phyloP scores from a whole-genome alignment of 441 rosid genomes.

The Adansonia grandidieri region DNA sequence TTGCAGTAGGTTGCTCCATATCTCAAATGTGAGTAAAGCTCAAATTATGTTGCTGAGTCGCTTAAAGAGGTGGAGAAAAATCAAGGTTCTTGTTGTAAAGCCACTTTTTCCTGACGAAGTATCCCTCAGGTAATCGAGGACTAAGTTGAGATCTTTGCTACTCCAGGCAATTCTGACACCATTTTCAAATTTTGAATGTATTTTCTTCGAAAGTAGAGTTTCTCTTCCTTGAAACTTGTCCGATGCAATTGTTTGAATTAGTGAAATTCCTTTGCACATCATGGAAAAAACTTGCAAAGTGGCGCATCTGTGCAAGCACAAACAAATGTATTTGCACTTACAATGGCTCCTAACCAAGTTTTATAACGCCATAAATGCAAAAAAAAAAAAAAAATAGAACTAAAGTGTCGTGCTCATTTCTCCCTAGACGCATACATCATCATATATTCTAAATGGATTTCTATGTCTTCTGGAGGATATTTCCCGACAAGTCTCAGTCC shows the following conservation, averaged over 20 bases:
- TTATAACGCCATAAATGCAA: neutral
- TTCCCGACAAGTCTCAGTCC: neutral
- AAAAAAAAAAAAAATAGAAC: neutral
- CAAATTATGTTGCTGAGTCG: slow-evolving; percentile 61
- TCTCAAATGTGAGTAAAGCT: slow-evolving; percentile 65
- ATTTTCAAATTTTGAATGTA: neutral
- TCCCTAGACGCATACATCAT: neutral
- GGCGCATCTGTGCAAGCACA: neutral
- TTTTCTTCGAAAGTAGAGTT: neutral
- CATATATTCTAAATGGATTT: neutral
- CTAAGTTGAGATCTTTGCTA: slow-evolving; percentile 25
- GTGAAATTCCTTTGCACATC: neutral
- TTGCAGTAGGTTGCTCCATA: slow-evolving; percentile 86
- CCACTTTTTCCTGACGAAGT: slow-evolving; percentile 80
- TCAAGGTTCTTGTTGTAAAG: slow-evolving; percentile 79
- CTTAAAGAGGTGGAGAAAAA: slow-evolving; percentile 68
- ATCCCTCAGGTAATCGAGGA: slow-evolving; percentile 57
- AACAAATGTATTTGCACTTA: neutral
- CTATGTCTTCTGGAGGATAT: slow-evolving; percentile 2
- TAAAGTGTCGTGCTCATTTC: neutral
- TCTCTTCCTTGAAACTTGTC: neutral
- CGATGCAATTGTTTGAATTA: neutral
- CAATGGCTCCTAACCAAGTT: slow-evolving; percentile 9
- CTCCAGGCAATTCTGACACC: neutral
- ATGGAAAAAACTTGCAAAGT: neutral